These are phyloP conservation scores for Microdochium trichocladiopsis DNA, from an alignment of 2,329 filamentous ascomycete genomes.

Conservation along the genomic window DNA sequence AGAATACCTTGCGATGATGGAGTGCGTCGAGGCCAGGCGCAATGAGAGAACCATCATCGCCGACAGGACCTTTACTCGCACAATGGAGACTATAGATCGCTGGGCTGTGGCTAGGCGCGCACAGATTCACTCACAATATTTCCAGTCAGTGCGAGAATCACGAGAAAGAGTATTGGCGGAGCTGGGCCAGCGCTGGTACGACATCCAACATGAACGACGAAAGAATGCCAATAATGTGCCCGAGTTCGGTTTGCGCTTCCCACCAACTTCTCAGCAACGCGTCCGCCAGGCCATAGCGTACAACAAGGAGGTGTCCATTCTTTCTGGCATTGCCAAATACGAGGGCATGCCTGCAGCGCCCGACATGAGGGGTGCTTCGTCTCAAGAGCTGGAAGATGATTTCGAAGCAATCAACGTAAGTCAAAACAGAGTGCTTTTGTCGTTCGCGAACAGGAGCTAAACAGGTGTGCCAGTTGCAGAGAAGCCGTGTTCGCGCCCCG, in stretches of 20 bases:
- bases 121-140: conserved; percentile 85
- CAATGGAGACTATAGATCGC: conserved; percentile 64
- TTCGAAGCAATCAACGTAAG: conserved; percentile 82
- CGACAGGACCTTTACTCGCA: conserved; percentile 65
- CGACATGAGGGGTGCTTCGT: conserved; percentile 64
- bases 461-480: conserved; percentile 12
- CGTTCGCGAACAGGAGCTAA: conserved; percentile 2
- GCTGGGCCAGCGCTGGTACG: conserved; percentile 85
- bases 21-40: conserved; percentile 75
- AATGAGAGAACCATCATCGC: conserved; percentile 75
- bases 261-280: conserved; percentile 68
- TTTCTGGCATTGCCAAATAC: conserved; percentile 89
- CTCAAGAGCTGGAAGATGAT: conserved; percentile 76
- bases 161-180: conserved; percentile 74
- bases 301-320: conserved; percentile 87
- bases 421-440: conserved; percentile 11
- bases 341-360: conserved; percentile 96
- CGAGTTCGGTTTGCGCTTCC: conserved; percentile 77
- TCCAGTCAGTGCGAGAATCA: conserved; percentile 76
- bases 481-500: conserved; percentile 18
- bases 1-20: conserved; percentile 84
- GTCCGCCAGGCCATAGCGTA: conserved; percentile 83
- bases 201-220: conserved; percentile 83
- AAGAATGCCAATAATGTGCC: conserved; percentile 70
- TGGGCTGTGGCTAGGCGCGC: conserved; percentile 75